Evolutionary conservation across 169 alveolate species (phyloP).

Genomic region (Eimeria tenella): DNA sequence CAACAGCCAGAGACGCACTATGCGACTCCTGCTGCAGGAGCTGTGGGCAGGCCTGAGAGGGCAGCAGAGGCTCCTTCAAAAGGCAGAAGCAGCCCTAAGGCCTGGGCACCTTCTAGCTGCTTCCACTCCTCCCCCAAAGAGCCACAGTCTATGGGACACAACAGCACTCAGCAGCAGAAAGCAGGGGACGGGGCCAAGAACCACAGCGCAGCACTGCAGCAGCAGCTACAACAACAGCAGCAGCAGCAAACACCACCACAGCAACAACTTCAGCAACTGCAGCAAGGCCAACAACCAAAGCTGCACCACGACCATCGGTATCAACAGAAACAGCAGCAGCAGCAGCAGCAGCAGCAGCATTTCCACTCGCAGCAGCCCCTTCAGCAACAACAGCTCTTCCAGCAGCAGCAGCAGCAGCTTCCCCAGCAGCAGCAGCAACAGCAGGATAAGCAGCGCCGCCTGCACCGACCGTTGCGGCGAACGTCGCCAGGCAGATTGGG

Average conservation of each 20-base stretch:
- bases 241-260: not conserved
- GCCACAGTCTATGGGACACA: not conserved
- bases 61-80: conserved; percentile 72
- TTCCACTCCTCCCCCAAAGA: conserved; percentile 65
- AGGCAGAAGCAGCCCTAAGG: conserved; percentile 80
- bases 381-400: not conserved
- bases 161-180: not conserved
- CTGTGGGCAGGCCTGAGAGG: conserved; percentile 81
- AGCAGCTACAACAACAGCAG: not conserved
- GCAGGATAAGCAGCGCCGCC: not conserved
- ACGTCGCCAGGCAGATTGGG: not conserved
- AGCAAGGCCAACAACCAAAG: conserved; percentile 19
- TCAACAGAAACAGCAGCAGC: not conserved
- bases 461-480: not conserved
- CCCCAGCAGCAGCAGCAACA: conserved; percentile 10
- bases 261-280: conserved; percentile 60
- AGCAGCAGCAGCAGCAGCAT: not conserved
- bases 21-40: not conserved
- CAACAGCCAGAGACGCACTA: not conserved
- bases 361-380: not conserved
- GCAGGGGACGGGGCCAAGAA: not conserved
- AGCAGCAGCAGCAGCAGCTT: not conserved
- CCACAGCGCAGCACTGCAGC: not conserved
- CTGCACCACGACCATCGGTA: not conserved
- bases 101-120: conserved; percentile 80